Base-by-base conservation (phyloP, 2,329 filamentous ascomycete species). In the Aspergillus cejpii region DNA sequence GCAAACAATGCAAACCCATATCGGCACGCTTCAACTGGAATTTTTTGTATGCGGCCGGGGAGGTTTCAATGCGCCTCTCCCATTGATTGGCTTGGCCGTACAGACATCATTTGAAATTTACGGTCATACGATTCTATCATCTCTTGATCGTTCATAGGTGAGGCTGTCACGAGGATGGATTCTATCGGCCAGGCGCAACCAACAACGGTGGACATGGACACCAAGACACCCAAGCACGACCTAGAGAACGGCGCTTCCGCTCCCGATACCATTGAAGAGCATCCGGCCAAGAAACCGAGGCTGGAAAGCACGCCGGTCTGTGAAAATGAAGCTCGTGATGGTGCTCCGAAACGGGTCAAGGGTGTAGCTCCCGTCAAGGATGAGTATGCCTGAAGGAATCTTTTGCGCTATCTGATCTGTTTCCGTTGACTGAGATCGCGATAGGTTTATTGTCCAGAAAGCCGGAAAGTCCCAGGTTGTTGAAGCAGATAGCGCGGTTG, bases 351-450 rank as follows among this genome's bases (percentile, higher is more conserved):
- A 49, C 60, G 68, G 24, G 56, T 60, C 45, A 80, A 74, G 57
- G 84, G 83, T 20, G 70, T 83, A 42, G 84, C 85, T 15, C 79
- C 81, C 6, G 79, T 90, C 64, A 89, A 88, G 66, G 74, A 78
- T 60, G 85, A 89, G 80, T 87, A 68, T 66, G 75, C 68, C 21
- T 33, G 12, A 11, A 15, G 28, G 34, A 6, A 14, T 38, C 19
- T 28, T 24, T 29, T 34, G 10, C 7, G 5, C 11, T 41, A 19
- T 34, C n/a, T 12, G 31, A 20, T 8, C 17, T 24, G 23, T 24
- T 17, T 15, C 31, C 15, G 14, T 33, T 44, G 34, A 43, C 40
- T 46, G 20, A 48, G 19, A 34, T 6, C 15, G 6, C 43, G 28
- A 24, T 45, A 70, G 66, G 49, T 71, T 57, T 45, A 52, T 66